Evolutionary conservation across 306 rosid genomes (phyloP).

Genomic region (Cucumis cinereus): DNA sequence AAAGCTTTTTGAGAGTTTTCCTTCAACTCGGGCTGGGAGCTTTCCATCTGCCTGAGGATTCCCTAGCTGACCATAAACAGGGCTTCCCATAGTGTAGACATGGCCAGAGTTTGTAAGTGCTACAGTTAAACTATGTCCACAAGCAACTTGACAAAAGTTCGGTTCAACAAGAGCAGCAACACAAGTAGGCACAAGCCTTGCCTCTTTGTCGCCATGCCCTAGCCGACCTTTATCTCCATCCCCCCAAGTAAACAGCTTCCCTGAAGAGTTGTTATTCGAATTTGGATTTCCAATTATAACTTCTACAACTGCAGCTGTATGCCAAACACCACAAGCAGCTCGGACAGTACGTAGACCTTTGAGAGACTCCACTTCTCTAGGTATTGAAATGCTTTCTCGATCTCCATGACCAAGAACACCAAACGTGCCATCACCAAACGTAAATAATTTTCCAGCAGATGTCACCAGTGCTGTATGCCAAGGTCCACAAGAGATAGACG

Average conservation of each 20-base stretch:
- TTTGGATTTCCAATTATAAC: conserved; percentile 93
- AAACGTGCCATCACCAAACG: conserved; percentile 96
- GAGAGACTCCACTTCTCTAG: conserved; percentile 93
- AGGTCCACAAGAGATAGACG: conserved; percentile 94
- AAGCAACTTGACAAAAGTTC: conserved; percentile 81
- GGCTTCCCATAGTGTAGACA: conserved; percentile 94
- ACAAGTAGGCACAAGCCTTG: conserved; percentile 95
- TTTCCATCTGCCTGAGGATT: conserved; percentile 85
- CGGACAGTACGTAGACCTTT: conserved; percentile 94
- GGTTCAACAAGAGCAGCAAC: conserved; percentile 92
- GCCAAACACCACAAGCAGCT: conserved; percentile 99
- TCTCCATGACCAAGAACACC: conserved; percentile 97
- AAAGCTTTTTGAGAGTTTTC: conserved; percentile 67
- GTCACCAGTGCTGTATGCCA: conserved; percentile 99
- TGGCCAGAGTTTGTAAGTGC: conserved; percentile 84
- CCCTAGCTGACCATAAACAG: conserved; percentile 95
- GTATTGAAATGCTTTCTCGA: conserved; percentile 60
- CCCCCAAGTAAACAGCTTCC: conserved; percentile 97
- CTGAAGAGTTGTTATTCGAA: conserved; percentile 90
- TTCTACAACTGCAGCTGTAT: conserved; percentile 98
- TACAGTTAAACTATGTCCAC: conserved; percentile 93
- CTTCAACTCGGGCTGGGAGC: conserved; percentile 69
- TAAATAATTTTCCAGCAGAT: conserved; percentile 91
- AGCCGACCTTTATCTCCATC: conserved; percentile 98
- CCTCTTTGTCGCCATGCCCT: conserved; percentile 96